Evolutionary conservation across 75 land plant species (phyloP), one percentile per base, ranked within the genome.

Genomic region (Sequoiadendron giganteum): DNA sequence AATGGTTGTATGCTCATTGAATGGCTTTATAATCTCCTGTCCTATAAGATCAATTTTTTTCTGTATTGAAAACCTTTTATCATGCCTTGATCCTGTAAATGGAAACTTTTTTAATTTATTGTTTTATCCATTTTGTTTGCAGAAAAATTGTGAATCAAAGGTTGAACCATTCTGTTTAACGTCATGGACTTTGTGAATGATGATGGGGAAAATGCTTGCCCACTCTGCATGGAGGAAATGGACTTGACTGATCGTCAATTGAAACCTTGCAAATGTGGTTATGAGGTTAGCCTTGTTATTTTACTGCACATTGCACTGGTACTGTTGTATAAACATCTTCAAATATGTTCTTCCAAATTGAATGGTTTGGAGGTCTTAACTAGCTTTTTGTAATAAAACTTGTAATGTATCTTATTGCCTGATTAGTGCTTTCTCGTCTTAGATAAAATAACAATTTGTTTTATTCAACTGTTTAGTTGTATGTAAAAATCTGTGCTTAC

Each of bases 241-340:
- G 98, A 96, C 86, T 87, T 94, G 85, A 96, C 98, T 83, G 98
- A 96, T 75, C 94, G 96, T 89, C 98, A 96, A 83, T 82, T 96
- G 91, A 96, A 94, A 87, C 98, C 98, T 5, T 96, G 98, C 94
- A 95, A 92, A 86, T 96, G 98, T 90, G 98, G 98, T 61, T 96
- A 96, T 65, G 94, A 96, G 94, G 98, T 96, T 32, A 86, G 88
- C 2, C 43, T 75, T 39, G 25, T 84, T 79, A 76, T 25, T 87
- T 32, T 32, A 32, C 38, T 14, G 11, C 13, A 14, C 32, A 9
- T 73, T 30, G 38, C 38, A 32, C 13, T 73, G 77, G 38, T 34
- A 73, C 38, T 73, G 11, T 30, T 10, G 14, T 34, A 34, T 73
- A 34, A 73, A 32, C 3, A 34, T 13, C 70, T 65, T 65, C 0